These are phyloP conservation scores for Graphiopsis chlorocephala DNA, from an alignment of 2,329 filamentous ascomycete species.

Conservation along the genomic window DNA sequence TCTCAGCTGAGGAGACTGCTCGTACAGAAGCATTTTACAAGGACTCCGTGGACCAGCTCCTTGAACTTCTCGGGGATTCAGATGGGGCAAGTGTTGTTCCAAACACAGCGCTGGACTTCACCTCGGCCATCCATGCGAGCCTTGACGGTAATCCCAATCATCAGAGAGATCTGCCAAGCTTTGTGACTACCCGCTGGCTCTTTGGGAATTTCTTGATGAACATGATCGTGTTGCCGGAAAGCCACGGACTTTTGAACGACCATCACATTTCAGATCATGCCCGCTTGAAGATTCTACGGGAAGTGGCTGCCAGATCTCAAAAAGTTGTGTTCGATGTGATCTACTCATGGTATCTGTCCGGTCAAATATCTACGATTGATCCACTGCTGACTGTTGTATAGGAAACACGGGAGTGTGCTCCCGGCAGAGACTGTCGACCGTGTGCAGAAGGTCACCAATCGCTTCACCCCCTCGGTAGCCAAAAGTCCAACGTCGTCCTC, in stretches of 20 bases:
- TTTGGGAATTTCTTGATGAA: slow-evolving; percentile 84
- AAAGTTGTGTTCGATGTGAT: slow-evolving; percentile 75
- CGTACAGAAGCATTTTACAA: slow-evolving; percentile 87
- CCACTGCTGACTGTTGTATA: slow-evolving; percentile 22
- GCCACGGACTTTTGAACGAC: slow-evolving; percentile 68
- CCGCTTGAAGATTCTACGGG: slow-evolving; percentile 68
- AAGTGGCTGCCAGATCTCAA: slow-evolving; percentile 77
- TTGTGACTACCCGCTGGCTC: slow-evolving; percentile 87
- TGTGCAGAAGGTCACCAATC: slow-evolving; percentile 61
- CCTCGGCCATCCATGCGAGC: slow-evolving; percentile 77
- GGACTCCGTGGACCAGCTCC: slow-evolving; percentile 73
- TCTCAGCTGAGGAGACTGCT: slow-evolving; percentile 69
- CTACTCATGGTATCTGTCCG: slow-evolving; percentile 58
- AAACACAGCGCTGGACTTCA: slow-evolving; percentile 77
- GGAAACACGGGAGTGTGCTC: slow-evolving; percentile 61
- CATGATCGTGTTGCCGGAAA: slow-evolving; percentile 83
- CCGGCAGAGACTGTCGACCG: slow-evolving; percentile 63
- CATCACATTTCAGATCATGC: slow-evolving; percentile 92
- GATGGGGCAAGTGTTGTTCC: slow-evolving; percentile 77
- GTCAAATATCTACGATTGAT: neutral
- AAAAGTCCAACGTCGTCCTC: neutral
- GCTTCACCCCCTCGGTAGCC: neutral
- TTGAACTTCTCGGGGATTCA: slow-evolving; percentile 81
- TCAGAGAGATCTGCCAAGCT: slow-evolving; percentile 69
- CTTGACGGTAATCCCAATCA: slow-evolving; percentile 62